A percentile compares a stretch with the other conserved stretches of the same genome.
These are phyloP conservation scores for Fusarium tjaetaba DNA, from an alignment of 2,329 filamentous ascomycete species.

Conservation along the genomic window DNA sequence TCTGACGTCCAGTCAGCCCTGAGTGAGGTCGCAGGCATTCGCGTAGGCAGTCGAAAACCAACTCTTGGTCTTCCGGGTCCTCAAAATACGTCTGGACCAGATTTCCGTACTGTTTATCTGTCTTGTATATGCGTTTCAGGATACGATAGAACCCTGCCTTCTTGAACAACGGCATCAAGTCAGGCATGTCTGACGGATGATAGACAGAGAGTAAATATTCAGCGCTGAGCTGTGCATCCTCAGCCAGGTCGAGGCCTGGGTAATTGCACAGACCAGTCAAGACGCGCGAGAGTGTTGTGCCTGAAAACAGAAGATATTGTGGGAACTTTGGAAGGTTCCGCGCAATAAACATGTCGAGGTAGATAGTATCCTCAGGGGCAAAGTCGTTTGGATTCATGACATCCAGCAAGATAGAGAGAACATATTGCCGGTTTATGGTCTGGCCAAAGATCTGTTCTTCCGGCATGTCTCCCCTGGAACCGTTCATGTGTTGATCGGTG, in stretches of 20 bases:
- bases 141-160: conserved; percentile 89
- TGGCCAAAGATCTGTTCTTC: conserved; percentile 74
- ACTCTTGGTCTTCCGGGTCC: conserved; percentile 78
- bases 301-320: conserved; percentile 91
- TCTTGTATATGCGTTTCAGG: conserved; percentile 85
- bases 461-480: conserved; percentile 61
- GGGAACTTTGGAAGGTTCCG: conserved; percentile 96
- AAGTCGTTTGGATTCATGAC: conserved; percentile 86
- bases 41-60: conserved; percentile 81
- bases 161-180: conserved; percentile 80
- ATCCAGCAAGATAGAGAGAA: conserved; percentile 89
- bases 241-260: conserved; percentile 80
- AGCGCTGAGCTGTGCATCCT: conserved; percentile 95
- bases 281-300: conserved; percentile 83
- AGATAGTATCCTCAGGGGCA: conserved; percentile 83
- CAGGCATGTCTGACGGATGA: conserved; percentile 82
- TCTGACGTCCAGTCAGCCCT: conserved; percentile 73
- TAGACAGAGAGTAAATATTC: conserved; percentile 96
- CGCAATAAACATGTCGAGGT: conserved; percentile 98
- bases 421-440: conserved; percentile 89
- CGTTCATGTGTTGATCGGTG: conserved; percentile 67
- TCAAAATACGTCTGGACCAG: conserved; percentile 86
- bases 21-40: conserved; percentile 76
- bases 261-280: conserved; percentile 86
- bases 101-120: conserved; percentile 81